These are phyloP conservation scores for Colletotrichum australisinense DNA, from an alignment of 2,329 filamentous ascomycete genomes.

Conservation along the genomic window DNA sequence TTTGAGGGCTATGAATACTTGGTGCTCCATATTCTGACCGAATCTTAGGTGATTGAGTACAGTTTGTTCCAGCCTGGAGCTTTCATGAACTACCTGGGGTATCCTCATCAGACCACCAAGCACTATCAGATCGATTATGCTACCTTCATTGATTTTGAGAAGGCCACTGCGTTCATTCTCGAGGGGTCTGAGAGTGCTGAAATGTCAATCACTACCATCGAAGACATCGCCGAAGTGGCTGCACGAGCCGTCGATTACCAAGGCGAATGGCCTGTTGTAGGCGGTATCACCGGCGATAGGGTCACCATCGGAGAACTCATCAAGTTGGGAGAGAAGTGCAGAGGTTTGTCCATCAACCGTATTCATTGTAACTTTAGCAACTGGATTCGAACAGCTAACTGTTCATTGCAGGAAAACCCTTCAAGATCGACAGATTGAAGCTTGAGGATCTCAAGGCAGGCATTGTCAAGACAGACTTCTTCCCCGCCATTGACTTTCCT, in stretches of 20 bases:
- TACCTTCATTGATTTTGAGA: slow-evolving; percentile 44
- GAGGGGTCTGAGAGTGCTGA: slow-evolving; percentile 43
- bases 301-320: slow-evolving; percentile 45
- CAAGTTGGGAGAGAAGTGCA: slow-evolving; percentile 46
- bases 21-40: background rate
- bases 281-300: slow-evolving; percentile 50
- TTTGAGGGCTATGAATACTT: background rate
- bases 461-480: slow-evolving; percentile 40
- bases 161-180: slow-evolving; percentile 44
- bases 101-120: slow-evolving; percentile 52
- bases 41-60: slow-evolving; percentile 56
- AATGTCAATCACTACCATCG: slow-evolving; percentile 47
- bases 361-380: no score
- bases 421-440: slow-evolving; percentile 45
- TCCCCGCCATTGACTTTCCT: slow-evolving; percentile 41
- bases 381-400: background rate
- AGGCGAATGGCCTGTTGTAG: slow-evolving; percentile 52
- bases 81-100: slow-evolving; percentile 61
- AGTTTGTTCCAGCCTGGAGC: slow-evolving; percentile 60
- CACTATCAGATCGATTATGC: slow-evolving; percentile 43
- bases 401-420: slow-evolving; percentile 38
- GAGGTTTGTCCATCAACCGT: slow-evolving; percentile 40
- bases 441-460: slow-evolving; percentile 45
- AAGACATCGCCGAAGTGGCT: slow-evolving; percentile 50
- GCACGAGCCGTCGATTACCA: slow-evolving; percentile 50